Conservation (phyloP, 2,329 filamentous ascomycete species). For the Mariannaea sp. region DNA sequence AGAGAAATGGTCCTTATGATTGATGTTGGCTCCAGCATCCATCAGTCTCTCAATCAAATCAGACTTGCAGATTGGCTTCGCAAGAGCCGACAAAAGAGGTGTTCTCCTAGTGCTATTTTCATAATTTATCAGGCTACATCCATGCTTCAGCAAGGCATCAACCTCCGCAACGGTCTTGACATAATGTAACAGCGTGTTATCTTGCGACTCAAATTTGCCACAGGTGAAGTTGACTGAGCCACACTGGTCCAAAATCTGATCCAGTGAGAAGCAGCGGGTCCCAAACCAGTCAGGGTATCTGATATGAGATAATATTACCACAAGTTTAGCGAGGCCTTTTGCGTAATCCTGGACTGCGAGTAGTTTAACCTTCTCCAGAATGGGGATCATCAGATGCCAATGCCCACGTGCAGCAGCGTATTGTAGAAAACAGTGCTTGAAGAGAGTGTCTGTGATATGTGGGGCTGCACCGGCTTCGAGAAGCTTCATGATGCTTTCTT, state of each 20-base stretch:
- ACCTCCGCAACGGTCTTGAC: background rate
- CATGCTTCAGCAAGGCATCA: background rate
- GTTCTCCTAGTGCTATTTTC: slow-evolving; percentile 3
- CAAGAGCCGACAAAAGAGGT: background rate
- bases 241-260: too few relatives aligned
- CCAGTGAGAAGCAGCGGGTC: too few relatives aligned
- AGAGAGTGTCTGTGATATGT: accelerated
- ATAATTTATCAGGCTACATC: background rate
- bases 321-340: background rate
- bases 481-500: background rate
- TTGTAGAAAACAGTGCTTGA: background rate
- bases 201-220: too few relatives aligned
- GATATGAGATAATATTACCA: background rate
- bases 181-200: background rate
- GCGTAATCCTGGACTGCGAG: background rate
- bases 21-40: background rate
- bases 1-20: background rate
- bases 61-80: background rate
- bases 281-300: too few relatives aligned
- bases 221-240: too few relatives aligned
- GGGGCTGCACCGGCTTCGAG: background rate
- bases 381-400: background rate
- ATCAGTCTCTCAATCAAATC: background rate
- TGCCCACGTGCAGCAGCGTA: background rate
- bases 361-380: background rate